These are phyloP conservation scores for Marchantia polymorpha DNA, from an alignment of 225 moss, liverwort and hornwort genomes.

Conservation along the genomic window DNA sequence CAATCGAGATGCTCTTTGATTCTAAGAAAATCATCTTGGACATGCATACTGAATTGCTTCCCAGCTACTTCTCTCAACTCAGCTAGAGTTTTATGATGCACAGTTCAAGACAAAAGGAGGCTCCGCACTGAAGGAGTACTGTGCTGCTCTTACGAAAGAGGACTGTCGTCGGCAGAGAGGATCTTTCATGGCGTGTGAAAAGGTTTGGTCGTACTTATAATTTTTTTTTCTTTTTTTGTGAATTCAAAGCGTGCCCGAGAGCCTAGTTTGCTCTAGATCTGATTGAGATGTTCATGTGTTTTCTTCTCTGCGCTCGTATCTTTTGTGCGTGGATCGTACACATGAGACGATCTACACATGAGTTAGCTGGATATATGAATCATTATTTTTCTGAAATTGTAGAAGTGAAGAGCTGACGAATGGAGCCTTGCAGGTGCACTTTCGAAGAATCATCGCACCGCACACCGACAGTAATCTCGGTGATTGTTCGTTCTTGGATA, in stretches of 20 bases:
- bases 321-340: background rate
- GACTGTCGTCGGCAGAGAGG: slow-evolving; percentile 92
- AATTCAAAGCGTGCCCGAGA: background rate
- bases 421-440: slow-evolving; percentile 70
- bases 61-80: background rate
- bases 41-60: no score
- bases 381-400: no score
- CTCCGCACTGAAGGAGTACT: slow-evolving; percentile 95
- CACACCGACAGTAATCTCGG: slow-evolving; percentile 95
- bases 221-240: background rate
- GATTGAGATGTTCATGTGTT: background rate
- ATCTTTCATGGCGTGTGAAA: slow-evolving; percentile 95
- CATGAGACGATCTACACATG: no score
- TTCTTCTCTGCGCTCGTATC: background rate
- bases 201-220: slow-evolving; percentile 41
- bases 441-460: slow-evolving; percentile 92
- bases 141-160: slow-evolving; percentile 91
- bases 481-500: slow-evolving; percentile 97
- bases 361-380: no score
- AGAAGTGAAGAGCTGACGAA: background rate
- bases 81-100: slow-evolving; percentile 5
- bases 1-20: background rate
- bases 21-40: no score
- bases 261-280: background rate
- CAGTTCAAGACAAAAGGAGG: slow-evolving; percentile 99